Evolutionary conservation across 208 protist genomes (phyloP).

Genomic region (Acanthamoeba quina): DNA sequence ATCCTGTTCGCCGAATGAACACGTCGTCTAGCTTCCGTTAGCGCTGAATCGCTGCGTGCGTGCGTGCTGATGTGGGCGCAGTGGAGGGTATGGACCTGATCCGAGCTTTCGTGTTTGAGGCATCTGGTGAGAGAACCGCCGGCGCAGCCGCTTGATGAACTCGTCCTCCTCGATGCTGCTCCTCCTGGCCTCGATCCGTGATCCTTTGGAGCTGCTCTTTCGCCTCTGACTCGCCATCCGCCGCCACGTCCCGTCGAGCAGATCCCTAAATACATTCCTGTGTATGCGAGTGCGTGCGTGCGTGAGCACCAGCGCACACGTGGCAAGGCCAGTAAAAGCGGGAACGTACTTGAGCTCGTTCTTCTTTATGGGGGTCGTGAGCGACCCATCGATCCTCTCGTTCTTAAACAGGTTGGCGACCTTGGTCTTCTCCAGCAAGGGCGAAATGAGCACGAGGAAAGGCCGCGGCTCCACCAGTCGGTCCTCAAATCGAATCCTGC

Average conservation of each 20-base stretch:
- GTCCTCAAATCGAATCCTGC: neutral
- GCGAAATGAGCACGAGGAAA: conserved; percentile 19
- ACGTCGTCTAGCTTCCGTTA: neutral
- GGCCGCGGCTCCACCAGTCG: neutral
- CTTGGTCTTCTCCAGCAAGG: conserved; percentile 14
- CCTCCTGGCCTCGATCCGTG: conserved; percentile 7
- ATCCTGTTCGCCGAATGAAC: neutral
- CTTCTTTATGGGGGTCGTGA: conserved; percentile 43
- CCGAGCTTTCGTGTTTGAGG: neutral
- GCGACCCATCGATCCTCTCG: neutral
- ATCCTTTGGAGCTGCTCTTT: neutral
- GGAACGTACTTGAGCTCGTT: conserved; percentile 9
- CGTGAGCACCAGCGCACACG: neutral
- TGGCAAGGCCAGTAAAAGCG: neutral
- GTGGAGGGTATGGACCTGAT: neutral
- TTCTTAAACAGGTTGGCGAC: conserved; percentile 1
- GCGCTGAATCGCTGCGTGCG: neutral
- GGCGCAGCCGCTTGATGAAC: conserved; percentile 8
- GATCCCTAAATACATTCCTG: conserved; percentile 20
- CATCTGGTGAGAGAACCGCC: conserved; percentile 35
- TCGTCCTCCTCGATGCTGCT: conserved; percentile 33
- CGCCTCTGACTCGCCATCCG: neutral
- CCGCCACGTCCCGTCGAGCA: conserved; percentile 7
- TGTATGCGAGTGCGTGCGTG: neutral
- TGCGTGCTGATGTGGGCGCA: neutral